phyloP scores from a whole-genome alignment of 495 filamentous ascomycete species.

The Penicillium dipodomyicola region DNA sequence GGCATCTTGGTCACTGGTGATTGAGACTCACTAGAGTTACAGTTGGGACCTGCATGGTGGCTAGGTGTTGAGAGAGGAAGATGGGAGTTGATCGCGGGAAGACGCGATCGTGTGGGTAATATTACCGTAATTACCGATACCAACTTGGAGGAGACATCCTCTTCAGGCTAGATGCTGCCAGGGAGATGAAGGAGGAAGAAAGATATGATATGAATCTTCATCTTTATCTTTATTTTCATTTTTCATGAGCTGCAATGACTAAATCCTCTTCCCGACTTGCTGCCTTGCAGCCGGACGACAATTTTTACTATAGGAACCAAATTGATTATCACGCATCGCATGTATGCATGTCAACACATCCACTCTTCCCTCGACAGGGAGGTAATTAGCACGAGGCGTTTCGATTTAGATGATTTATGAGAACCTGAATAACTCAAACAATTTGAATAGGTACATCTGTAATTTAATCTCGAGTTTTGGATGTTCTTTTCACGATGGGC shows the following conservation, averaged over 20 bases:
- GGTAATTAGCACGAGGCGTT: neutral
- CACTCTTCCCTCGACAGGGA: too few species aligned
- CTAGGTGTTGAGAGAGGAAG: conserved; percentile 4
- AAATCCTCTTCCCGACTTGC: too few species aligned
- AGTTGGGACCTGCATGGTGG: conserved; percentile 35
- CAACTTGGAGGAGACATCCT: too few species aligned
- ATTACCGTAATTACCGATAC: conserved; percentile 16
- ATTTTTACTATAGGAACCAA: too few species aligned
- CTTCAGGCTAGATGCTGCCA: too few species aligned
- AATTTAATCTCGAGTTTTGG: neutral
- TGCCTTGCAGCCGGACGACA: too few species aligned
- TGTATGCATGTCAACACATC: too few species aligned
- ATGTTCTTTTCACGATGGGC: neutral
- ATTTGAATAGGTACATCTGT: neutral
- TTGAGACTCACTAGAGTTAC: conserved; percentile 51
- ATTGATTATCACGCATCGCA: too few species aligned
- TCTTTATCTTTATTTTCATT: too few species aligned
- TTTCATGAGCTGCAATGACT: too few species aligned
- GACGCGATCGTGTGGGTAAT: conserved; percentile 12
- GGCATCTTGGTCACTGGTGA: conserved; percentile 13
- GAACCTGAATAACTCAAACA: neutral
- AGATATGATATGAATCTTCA: too few species aligned
- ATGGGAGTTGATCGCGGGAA: conserved; percentile 8
- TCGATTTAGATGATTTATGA: neutral
- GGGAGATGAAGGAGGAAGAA: too few species aligned